Conservation (phyloP, 2,329 filamentous ascomycete genomes). For the Penicillium sp. region DNA sequence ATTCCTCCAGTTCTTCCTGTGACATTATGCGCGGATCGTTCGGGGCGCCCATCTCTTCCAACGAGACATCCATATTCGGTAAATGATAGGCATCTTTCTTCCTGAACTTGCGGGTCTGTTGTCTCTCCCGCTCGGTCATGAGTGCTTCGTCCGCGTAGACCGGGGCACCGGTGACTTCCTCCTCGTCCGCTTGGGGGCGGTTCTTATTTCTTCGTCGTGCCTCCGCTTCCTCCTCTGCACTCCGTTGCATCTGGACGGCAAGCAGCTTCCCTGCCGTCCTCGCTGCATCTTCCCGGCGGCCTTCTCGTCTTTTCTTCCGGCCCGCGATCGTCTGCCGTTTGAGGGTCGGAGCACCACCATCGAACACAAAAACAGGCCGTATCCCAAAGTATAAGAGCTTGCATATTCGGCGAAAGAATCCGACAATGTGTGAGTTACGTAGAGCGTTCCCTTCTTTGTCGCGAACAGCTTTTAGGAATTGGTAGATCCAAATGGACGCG, state of each 20-base stretch:
- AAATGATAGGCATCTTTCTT: conserved; percentile 96
- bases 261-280: conserved; percentile 87
- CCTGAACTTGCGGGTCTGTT: conserved; percentile 71
- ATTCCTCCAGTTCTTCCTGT: conserved; percentile 87
- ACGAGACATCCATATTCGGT: conserved; percentile 73
- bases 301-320: conserved; percentile 77
- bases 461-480: conserved; percentile 96
- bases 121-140: conserved; percentile 73
- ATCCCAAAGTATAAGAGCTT: conserved; percentile 97
- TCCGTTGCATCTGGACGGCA: conserved; percentile 88
- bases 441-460: conserved; percentile 97
- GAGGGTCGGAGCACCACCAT: conserved; percentile 85
- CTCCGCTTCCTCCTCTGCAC: conserved; percentile 75
- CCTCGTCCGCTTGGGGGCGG: conserved; percentile 55
- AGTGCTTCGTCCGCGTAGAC: conserved; percentile 90
- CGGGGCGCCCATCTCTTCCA: conserved; percentile 81
- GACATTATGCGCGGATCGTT: conserved; percentile 97
- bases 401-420: conserved; percentile 97
- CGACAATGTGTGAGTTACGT: conserved; percentile 91
- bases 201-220: conserved; percentile 57
- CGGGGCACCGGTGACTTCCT: conserved; percentile 65
- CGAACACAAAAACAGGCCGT: conserved; percentile 94
- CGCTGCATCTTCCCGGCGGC: conserved; percentile 85
- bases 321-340: conserved; percentile 87
- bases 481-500: conserved; percentile 99